Evolutionary conservation across 2,329 filamentous ascomycete genomes (phyloP).

Genomic region (Microcyclospora pomicola): DNA sequence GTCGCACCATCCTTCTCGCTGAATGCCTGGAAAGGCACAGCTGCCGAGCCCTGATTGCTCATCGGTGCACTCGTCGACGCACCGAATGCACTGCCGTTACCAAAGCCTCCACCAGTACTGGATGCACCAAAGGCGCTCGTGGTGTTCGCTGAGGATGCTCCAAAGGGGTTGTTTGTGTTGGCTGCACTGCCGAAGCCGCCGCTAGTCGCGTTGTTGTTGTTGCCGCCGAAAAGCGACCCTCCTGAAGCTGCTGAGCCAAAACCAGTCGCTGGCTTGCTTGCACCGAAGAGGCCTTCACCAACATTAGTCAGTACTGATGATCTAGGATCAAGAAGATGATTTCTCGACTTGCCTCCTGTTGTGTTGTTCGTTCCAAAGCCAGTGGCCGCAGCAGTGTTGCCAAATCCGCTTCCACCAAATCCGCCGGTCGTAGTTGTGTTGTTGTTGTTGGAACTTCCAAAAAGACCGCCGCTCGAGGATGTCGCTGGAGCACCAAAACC

Average conservation of each 20-base stretch:
- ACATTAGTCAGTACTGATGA: not conserved
- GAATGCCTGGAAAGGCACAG: constrained; percentile 50
- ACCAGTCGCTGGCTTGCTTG: constrained; percentile 17
- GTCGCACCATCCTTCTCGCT: constrained; percentile 58
- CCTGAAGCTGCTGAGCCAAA: constrained; percentile 21
- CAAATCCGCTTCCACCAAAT: constrained; percentile 26
- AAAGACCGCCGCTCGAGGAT: constrained; percentile 18
- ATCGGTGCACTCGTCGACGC: constrained; percentile 35
- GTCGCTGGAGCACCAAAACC: constrained; percentile 16
- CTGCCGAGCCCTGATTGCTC: constrained; percentile 52
- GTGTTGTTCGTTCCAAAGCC: constrained; percentile 21
- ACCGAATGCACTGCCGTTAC: constrained; percentile 18
- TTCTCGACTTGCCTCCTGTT: constrained; percentile 9
- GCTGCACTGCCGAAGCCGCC: constrained; percentile 39
- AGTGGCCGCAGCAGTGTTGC: constrained; percentile 7
- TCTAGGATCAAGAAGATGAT: not conserved
- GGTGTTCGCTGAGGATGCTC: constrained; percentile 24
- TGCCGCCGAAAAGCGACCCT: constrained; percentile 19
- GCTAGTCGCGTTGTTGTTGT: constrained; percentile 8
- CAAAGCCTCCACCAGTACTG: constrained; percentile 31
- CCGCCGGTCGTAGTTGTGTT: constrained; percentile 19
- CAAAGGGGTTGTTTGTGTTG: constrained; percentile 25
- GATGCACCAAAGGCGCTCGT: constrained; percentile 5
- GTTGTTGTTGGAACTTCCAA: constrained; percentile 10
- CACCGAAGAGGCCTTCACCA: constrained; percentile 9